phyloP scores from a whole-genome alignment of 2,329 filamentous ascomycete species.

The Xylaria sp. region DNA sequence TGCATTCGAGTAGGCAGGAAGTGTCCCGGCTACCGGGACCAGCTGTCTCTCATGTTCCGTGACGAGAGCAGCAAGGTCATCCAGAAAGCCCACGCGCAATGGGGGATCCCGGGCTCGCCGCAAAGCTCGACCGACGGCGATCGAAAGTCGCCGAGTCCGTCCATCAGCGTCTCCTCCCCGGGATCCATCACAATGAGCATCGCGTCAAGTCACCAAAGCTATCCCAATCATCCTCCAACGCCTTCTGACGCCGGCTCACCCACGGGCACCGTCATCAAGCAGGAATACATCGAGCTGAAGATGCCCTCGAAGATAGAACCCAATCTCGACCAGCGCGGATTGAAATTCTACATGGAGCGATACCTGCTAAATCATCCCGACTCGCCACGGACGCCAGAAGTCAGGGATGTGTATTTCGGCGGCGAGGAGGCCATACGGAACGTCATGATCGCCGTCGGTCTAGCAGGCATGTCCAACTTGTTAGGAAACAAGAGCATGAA shows the following conservation, averaged over 20 bases:
- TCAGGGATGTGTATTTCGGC: conserved; percentile 34
- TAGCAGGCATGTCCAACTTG: conserved; percentile 53
- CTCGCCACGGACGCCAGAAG: conserved; percentile 38
- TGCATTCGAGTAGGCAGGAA: conserved; percentile 54
- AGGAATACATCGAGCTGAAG: conserved; percentile 17
- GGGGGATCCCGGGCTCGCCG: conserved; percentile 36
- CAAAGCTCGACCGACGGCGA: conserved; percentile 16
- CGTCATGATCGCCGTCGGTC: conserved; percentile 52
- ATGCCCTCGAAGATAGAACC: conserved; percentile 36
- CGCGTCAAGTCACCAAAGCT: conserved; percentile 12
- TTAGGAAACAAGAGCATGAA: conserved; percentile 42
- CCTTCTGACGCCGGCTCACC: background rate
- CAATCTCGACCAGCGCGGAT: conserved; percentile 42
- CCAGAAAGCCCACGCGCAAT: conserved; percentile 51
- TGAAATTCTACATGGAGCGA: conserved; percentile 47
- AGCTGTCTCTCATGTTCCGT: conserved; percentile 60
- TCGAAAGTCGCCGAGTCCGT: conserved; percentile 21
- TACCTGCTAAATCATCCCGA: conserved; percentile 49
- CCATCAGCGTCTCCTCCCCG: conserved; percentile 1
- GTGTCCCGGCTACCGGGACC: conserved; percentile 60
- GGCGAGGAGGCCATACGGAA: conserved; percentile 40
- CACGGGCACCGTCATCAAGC: conserved; percentile 2
- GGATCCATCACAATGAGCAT: conserved; percentile 9
- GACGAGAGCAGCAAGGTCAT: conserved; percentile 61
- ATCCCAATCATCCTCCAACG: background rate